Percentiles rank a stretch among this genome's conserved stretches.
These are phyloP conservation scores for Aphanomyces invadans DNA, from an alignment of 352 stramenopile genomes.

Conservation along the genomic window DNA sequence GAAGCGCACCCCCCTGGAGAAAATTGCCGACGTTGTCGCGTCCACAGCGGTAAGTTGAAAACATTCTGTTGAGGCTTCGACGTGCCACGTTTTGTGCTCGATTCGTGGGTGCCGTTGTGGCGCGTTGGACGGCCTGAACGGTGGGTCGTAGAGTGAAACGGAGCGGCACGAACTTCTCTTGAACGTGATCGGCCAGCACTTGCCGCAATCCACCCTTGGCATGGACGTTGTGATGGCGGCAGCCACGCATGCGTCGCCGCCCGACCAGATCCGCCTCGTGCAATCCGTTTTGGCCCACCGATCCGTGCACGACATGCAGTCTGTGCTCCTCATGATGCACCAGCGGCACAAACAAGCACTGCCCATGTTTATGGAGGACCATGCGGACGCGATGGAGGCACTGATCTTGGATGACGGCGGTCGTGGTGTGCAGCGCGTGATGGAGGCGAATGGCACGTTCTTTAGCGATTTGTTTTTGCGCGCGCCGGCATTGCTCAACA, in stretches of 20 bases:
- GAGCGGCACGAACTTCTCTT: constrained; percentile 7
- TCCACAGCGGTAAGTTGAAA: neutral
- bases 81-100: too few relatives aligned
- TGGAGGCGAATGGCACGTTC: constrained; percentile 45
- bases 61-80: too few relatives aligned
- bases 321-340: neutral
- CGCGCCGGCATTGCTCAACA: constrained; percentile 51
- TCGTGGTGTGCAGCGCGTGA: constrained; percentile 37
- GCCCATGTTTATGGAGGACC: constrained; percentile 39
- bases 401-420: constrained; percentile 32
- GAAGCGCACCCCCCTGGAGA: neutral
- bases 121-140: too few relatives aligned
- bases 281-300: neutral
- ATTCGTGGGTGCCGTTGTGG: too few relatives aligned
- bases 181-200: constrained; percentile 2
- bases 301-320: constrained; percentile 1
- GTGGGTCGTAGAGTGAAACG: constrained; percentile 2
- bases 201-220: constrained; percentile 18
- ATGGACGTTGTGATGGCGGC: neutral
- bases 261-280: constrained; percentile 8
- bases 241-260: neutral
- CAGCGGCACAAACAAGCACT: constrained; percentile 31
- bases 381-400: constrained; percentile 43
- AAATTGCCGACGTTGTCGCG: constrained; percentile 7
- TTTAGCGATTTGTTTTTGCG: constrained; percentile 52